phyloP scores from a whole-genome alignment of 2,329 filamentous ascomycete genomes.

The Xylariaceae sp. region DNA sequence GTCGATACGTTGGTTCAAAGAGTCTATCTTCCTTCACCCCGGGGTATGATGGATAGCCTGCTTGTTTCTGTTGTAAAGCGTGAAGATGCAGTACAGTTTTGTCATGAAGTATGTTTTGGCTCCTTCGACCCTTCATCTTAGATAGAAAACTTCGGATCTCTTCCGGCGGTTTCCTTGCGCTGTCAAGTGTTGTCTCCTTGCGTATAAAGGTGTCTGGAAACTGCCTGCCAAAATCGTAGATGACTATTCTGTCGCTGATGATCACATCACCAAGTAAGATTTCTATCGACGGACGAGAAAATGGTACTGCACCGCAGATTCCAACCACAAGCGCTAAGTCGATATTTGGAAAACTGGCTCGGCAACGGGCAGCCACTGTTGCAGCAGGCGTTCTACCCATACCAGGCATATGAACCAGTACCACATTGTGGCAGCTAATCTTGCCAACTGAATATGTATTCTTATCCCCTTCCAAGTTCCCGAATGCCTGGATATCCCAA shows the following conservation, averaged over 20 bases:
- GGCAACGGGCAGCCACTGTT: constrained; percentile 4
- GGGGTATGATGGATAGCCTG: constrained; percentile 1
- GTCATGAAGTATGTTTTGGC: background rate
- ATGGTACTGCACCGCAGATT: constrained; percentile 10
- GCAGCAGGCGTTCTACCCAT: constrained; percentile 10
- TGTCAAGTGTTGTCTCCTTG: background rate
- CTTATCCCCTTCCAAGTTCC: background rate
- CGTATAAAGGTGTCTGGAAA: constrained; percentile 7
- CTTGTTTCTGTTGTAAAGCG: background rate
- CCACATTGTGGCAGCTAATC: constrained; percentile 14
- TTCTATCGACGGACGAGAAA: background rate
- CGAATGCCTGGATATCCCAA: constrained; percentile 7
- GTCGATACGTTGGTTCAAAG: constrained; percentile 7
- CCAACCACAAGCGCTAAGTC: constrained; percentile 3
- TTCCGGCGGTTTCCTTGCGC: constrained; percentile 4
- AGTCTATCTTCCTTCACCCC: constrained; percentile 1
- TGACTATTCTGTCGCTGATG: constrained; percentile 9
- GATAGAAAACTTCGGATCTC: constrained; percentile 4
- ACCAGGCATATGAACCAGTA: constrained; percentile 10
- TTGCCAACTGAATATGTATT: constrained; percentile 12
- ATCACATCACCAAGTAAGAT: constrained; percentile 8
- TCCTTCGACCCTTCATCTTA: constrained; percentile 1
- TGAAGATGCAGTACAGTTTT: constrained; percentile 6
- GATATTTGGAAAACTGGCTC: constrained; percentile 9
- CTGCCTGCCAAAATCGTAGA: constrained; percentile 15